Conservation (phyloP, 225 moss, liverwort and hornwort genomes). For the Takakia lepidozioides region DNA sequence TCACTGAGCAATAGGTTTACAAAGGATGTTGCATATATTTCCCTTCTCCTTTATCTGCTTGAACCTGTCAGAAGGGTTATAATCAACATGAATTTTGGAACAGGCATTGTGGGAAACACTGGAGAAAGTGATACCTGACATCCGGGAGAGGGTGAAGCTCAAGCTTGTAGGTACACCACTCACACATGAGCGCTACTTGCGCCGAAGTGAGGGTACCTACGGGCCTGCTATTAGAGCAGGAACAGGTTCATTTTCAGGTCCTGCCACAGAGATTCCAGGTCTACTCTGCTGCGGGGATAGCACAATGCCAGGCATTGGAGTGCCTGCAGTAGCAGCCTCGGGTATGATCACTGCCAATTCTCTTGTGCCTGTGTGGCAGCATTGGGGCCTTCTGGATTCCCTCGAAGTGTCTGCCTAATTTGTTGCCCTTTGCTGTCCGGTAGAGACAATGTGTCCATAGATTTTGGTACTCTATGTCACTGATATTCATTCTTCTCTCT, state of each 20-base stretch:
- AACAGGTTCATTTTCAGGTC: constrained; percentile 56
- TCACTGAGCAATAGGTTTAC: too few species aligned
- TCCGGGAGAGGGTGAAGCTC: constrained; percentile 52
- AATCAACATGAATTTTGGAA: too few species aligned
- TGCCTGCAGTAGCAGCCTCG: constrained; percentile 76
- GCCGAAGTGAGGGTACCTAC: constrained; percentile 65
- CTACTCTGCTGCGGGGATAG: constrained; percentile 74
- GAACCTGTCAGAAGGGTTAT: too few species aligned
- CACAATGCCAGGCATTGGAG: constrained; percentile 85
- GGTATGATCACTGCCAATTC: constrained; percentile 83
- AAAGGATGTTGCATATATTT: too few species aligned
- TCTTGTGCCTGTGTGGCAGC: constrained; percentile 77
- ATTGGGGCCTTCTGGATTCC: constrained; percentile 45
- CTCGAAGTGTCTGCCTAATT: constrained; percentile 18
- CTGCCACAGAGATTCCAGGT: constrained; percentile 51
- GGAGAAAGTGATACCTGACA: constrained; percentile 67
- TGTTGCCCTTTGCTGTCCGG: too few species aligned
- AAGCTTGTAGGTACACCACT: constrained; percentile 75
- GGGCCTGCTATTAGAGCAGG: constrained; percentile 74
- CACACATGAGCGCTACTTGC: constrained; percentile 74
- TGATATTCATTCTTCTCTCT: too few species aligned
- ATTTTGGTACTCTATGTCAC: too few species aligned
- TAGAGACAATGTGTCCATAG: too few species aligned
- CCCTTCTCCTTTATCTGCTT: too few species aligned
- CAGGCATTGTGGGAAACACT: constrained; percentile 67